These are phyloP conservation scores for Tritrichomonas musculus DNA, from an alignment of 208 protist species.

Conservation along the genomic window DNA sequence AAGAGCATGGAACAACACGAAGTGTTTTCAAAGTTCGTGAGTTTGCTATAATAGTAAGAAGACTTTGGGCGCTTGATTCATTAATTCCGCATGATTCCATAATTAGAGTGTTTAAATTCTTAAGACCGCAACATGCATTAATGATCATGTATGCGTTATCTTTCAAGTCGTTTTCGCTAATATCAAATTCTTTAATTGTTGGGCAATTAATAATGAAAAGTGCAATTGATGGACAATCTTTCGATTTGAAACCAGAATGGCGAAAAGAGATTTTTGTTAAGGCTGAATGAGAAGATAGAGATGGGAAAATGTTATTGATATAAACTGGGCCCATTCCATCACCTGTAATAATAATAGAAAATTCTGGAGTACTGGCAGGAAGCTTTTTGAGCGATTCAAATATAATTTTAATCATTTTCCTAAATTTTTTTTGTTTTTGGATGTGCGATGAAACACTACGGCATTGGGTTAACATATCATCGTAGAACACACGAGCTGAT, in stretches of 20 bases:
- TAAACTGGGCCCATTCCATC: background rate
- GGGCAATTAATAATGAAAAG: background rate
- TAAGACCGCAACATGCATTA: background rate
- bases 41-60: background rate
- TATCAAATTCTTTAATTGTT: background rate
- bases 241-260: background rate
- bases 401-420: background rate
- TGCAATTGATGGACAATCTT: background rate
- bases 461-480: background rate
- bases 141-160: background rate
- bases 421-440: slow-evolving; percentile 1
- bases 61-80: background rate
- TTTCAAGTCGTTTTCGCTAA: background rate
- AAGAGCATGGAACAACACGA: background rate
- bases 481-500: background rate
- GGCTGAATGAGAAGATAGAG: background rate
- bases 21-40: background rate
- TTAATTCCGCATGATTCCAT: background rate
- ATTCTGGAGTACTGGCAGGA: background rate
- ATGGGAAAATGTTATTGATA: background rate
- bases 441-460: background rate
- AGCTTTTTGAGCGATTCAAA: background rate
- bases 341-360: background rate
- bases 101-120: background rate
- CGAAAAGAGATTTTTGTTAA: background rate